These are phyloP conservation scores for Russula earlei DNA, from an alignment of 768 basidiomycete species.

Conservation along the genomic window DNA sequence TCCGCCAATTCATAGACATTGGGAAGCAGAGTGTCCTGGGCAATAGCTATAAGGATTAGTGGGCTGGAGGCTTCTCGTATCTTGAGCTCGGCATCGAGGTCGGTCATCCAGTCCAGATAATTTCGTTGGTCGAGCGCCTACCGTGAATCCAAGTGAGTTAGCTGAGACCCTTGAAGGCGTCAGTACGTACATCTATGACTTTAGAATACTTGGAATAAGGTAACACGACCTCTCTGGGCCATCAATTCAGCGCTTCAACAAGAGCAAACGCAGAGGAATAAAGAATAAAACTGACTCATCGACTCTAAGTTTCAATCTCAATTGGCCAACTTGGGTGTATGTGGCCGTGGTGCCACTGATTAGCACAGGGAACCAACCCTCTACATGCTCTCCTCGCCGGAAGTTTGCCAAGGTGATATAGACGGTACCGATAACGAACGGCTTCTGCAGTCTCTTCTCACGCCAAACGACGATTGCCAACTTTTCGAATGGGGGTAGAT, in stretches of 20 bases:
- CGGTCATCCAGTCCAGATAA: slow-evolving; percentile 64
- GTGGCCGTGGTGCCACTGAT: slow-evolving; percentile 38
- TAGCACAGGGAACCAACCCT: slow-evolving; percentile 81
- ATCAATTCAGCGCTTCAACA: background rate
- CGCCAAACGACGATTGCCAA: slow-evolving; percentile 61
- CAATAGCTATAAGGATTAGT: slow-evolving; percentile 60
- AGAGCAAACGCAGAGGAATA: background rate
- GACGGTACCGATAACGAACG: slow-evolving; percentile 47
- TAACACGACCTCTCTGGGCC: slow-evolving; percentile 66
- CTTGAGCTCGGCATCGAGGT: slow-evolving; percentile 57
- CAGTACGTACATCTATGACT: slow-evolving; percentile 50
- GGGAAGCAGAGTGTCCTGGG: slow-evolving; percentile 52
- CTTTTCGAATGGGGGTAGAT: slow-evolving; percentile 69
- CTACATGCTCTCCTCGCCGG: slow-evolving; percentile 59
- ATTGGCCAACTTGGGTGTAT: slow-evolving; percentile 62
- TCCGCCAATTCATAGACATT: slow-evolving; percentile 63
- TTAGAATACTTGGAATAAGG: slow-evolving; percentile 53
- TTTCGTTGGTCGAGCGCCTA: slow-evolving; percentile 52
- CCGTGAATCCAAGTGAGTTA: slow-evolving; percentile 1
- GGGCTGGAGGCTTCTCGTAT: slow-evolving; percentile 53
- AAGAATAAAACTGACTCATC: slow-evolving; percentile 51
- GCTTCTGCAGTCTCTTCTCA: slow-evolving; percentile 55
- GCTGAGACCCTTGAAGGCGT: background rate
- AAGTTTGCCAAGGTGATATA: slow-evolving; percentile 61
- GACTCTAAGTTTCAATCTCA: slow-evolving; percentile 62